These are phyloP conservation scores for Glonium stellatum DNA, from an alignment of 495 filamentous ascomycete species.

Conservation along the genomic window DNA sequence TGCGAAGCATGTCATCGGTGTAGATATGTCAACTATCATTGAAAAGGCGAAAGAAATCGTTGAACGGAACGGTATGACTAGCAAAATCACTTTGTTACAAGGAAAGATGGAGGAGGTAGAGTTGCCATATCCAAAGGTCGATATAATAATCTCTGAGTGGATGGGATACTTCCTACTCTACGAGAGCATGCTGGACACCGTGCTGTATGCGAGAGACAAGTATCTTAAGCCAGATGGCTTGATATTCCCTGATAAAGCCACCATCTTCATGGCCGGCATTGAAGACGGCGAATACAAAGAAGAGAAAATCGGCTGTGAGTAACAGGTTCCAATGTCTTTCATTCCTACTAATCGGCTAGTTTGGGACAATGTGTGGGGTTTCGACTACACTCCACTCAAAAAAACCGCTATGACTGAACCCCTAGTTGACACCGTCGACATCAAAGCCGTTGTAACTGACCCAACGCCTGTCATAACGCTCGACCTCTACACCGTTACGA, in stretches of 20 bases:
- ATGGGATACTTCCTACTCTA: conserved; percentile 99
- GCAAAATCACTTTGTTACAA: conserved; percentile 82
- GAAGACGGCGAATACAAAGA: conserved; percentile 83
- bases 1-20: conserved; percentile 88
- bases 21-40: conserved; percentile 96
- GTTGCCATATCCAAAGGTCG: conserved; percentile 83
- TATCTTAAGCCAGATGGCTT: conserved; percentile 80
- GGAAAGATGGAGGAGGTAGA: conserved; percentile 94
- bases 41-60: conserved; percentile 91
- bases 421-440: conserved; percentile 73
- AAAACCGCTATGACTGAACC: conserved; percentile 74
- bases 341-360: conserved; percentile 42
- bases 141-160: conserved; percentile 99
- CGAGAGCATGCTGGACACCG: conserved; percentile 96
- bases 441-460: conserved; percentile 74
- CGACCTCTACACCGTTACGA: conserved; percentile 71
- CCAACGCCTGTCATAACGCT: conserved; percentile 67
- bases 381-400: conserved; percentile 85
- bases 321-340: not conserved
- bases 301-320: conserved; percentile 78
- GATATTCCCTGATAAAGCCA: conserved; percentile 86
- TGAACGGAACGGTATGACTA: conserved; percentile 70
- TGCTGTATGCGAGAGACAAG: conserved; percentile 85
- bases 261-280: conserved; percentile 81
- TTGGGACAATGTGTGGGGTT: conserved; percentile 98